phyloP scores from a whole-genome alignment of 345 rosid species.

The Salix dunnii region DNA sequence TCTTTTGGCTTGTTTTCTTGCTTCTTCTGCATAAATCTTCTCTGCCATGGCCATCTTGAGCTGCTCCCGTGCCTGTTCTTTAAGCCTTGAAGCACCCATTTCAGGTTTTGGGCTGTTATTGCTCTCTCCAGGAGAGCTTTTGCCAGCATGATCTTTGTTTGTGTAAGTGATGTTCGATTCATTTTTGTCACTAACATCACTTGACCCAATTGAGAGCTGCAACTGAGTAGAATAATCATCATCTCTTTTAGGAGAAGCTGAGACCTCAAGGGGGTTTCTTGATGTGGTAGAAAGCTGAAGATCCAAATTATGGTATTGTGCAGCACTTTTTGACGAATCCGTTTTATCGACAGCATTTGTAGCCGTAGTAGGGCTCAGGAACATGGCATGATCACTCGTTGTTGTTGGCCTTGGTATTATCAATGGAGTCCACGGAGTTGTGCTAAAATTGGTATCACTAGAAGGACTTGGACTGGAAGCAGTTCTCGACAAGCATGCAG shows the following conservation, averaged over 20 bases:
- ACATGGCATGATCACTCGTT: slow-evolving; percentile 9
- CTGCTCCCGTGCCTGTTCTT: slow-evolving; percentile 42
- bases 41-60: slow-evolving; percentile 56
- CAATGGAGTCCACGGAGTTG: slow-evolving; percentile 42
- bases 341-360: not conserved
- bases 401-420: slow-evolving; percentile 30
- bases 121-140: slow-evolving; percentile 19
- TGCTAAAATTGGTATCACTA: slow-evolving; percentile 45
- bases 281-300: slow-evolving; percentile 54
- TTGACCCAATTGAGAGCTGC: slow-evolving; percentile 62
- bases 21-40: slow-evolving; percentile 56
- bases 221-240: slow-evolving; percentile 46
- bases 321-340: slow-evolving; percentile 14
- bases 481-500: slow-evolving; percentile 52
- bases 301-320: slow-evolving; percentile 50
- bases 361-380: slow-evolving; percentile 23
- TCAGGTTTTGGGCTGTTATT: slow-evolving; percentile 21
- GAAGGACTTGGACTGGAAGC: slow-evolving; percentile 65
- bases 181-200: slow-evolving; percentile 34
- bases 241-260: slow-evolving; percentile 33
- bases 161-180: slow-evolving; percentile 15
- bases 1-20: slow-evolving; percentile 55
- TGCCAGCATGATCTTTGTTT: slow-evolving; percentile 3
- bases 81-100: slow-evolving; percentile 22
- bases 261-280: slow-evolving; percentile 19